Conservation (phyloP, 805 yeast species). For the Blastobotrys americana region DNA sequence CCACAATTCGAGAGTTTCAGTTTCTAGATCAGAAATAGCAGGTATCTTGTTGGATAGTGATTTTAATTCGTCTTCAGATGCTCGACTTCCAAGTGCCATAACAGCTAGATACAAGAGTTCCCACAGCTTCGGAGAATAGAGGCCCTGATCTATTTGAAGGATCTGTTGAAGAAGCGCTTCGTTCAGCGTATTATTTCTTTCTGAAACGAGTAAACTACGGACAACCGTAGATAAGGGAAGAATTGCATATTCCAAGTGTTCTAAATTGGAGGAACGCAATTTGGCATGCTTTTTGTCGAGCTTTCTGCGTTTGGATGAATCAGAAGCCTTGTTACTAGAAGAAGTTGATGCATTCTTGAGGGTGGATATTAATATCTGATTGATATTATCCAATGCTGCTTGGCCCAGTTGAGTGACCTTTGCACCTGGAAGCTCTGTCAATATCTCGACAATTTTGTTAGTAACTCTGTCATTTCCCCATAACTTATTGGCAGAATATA, state of each 20-base stretch:
- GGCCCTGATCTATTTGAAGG: neutral
- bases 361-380: no score
- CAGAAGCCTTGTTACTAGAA: neutral
- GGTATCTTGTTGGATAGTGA: neutral
- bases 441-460: no score
- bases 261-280: no score
- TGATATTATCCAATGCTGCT: neutral
- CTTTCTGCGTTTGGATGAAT: neutral
- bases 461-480: no score
- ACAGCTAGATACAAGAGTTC: neutral
- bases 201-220: neutral
- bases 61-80: neutral
- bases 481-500: no score
- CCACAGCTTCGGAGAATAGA: neutral
- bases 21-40: no score
- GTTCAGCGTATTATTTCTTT: neutral
- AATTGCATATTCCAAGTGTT: neutral
- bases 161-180: neutral
- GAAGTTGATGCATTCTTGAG: no score
- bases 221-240: neutral
- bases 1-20: neutral
- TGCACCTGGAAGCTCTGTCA: neutral
- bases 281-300: no score
- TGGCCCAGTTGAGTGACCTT: neutral
- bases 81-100: neutral